phyloP scores from a whole-genome alignment of 768 basidiomycete genomes.

The Suillus hirtellus region DNA sequence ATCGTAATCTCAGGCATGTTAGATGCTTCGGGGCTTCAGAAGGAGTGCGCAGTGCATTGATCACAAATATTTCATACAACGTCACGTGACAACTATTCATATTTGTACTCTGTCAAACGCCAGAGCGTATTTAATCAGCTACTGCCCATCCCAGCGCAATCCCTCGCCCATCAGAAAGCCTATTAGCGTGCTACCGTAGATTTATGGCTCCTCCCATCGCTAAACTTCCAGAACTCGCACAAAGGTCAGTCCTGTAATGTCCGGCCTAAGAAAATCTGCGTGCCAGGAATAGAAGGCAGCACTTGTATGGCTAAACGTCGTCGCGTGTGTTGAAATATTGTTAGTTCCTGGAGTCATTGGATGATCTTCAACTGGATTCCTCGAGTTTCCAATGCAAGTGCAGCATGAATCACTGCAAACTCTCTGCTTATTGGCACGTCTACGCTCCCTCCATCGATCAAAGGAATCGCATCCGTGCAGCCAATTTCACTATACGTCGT shows the following conservation, averaged over 20 bases:
- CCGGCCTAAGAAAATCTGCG: neutral
- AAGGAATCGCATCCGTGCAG: neutral
- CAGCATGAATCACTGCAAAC: neutral
- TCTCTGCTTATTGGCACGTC: neutral
- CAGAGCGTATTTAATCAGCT: too few species aligned
- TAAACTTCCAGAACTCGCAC: neutral
- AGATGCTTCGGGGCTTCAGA: neutral
- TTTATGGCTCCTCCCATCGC: neutral
- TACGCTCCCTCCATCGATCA: neutral
- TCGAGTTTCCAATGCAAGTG: neutral
- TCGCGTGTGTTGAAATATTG: neutral
- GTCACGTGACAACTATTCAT: neutral
- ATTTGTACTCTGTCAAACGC: too few species aligned
- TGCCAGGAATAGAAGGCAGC: neutral
- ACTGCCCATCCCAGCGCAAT: neutral
- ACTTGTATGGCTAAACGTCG: neutral
- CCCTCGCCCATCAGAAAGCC: neutral
- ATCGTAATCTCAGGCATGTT: conserved; percentile 65
- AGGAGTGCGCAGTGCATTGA: neutral
- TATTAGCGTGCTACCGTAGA: neutral
- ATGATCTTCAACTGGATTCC: neutral
- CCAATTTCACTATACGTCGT: neutral
- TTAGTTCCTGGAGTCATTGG: neutral
- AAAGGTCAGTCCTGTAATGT: neutral
- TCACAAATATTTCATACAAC: neutral